These are phyloP conservation scores for Dactylonectria estremocensis DNA, from an alignment of 2,329 filamentous ascomycete genomes.

Conservation along the genomic window DNA sequence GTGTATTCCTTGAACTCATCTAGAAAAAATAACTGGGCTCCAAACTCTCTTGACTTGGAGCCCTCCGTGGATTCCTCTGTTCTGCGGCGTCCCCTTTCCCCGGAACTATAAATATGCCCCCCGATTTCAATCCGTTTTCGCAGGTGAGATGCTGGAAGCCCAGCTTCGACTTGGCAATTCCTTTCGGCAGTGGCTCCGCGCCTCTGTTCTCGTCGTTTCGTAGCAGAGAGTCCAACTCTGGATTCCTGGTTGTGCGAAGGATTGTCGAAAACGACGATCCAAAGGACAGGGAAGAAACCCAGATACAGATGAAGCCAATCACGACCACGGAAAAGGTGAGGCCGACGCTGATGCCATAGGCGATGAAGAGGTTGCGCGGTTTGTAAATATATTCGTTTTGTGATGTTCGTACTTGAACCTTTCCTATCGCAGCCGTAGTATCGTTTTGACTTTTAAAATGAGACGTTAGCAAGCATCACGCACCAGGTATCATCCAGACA, in stretches of 20 bases:
- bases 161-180: not conserved
- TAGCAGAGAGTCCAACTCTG: constrained; percentile 15
- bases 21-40: not conserved
- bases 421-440: not conserved
- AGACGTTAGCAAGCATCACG: not conserved
- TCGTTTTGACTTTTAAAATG: constrained; percentile 15
- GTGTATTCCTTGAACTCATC: too few species aligned
- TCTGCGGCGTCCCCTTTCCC: not conserved
- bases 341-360: not conserved
- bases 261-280: constrained; percentile 26
- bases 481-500: not conserved
- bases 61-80: not conserved
- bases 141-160: not conserved
- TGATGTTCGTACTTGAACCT: not conserved
- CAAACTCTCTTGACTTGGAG: not conserved
- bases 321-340: not conserved
- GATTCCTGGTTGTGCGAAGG: constrained; percentile 24
- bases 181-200: constrained; percentile 15
- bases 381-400: constrained; percentile 21
- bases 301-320: constrained; percentile 6
- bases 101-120: not conserved
- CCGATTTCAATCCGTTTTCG: not conserved
- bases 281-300: constrained; percentile 3
- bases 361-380: constrained; percentile 29
- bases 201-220: not conserved